These are phyloP conservation scores for Pseudevernia furfuracea DNA, from an alignment of 495 filamentous ascomycete species.

Conservation along the genomic window DNA sequence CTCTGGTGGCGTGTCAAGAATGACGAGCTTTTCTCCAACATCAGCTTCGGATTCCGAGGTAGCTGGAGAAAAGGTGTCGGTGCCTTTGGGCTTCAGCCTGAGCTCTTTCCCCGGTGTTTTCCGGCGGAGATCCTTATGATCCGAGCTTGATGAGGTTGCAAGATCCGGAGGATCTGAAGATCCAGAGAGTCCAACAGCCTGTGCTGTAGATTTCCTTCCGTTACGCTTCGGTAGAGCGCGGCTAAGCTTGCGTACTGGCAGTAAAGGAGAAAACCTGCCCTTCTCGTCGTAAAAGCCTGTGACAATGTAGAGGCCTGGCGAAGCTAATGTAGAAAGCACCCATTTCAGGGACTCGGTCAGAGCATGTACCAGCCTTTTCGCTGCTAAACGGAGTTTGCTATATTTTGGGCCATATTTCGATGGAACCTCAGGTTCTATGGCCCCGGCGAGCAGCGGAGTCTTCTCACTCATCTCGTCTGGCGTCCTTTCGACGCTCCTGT, in stretches of 20 bases:
- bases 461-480: slow-evolving; percentile 50
- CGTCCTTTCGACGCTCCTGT: slow-evolving; percentile 30
- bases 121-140: slow-evolving; percentile 23
- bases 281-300: slow-evolving; percentile 73
- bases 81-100: slow-evolving; percentile 28
- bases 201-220: slow-evolving; percentile 32
- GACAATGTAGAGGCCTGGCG: slow-evolving; percentile 72
- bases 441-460: slow-evolving; percentile 48
- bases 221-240: slow-evolving; percentile 34
- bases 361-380: slow-evolving; percentile 25
- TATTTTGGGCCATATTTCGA: slow-evolving; percentile 49
- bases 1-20: slow-evolving; percentile 20
- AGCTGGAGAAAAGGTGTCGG: slow-evolving; percentile 37
- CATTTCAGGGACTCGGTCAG: slow-evolving; percentile 30
- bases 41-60: slow-evolving; percentile 46
- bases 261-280: slow-evolving; percentile 66
- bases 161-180: slow-evolving; percentile 17
- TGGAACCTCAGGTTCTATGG: slow-evolving; percentile 27
- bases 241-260: slow-evolving; percentile 53
- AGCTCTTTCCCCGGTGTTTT: slow-evolving; percentile 20
- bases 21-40: slow-evolving; percentile 3
- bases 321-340: slow-evolving; percentile 67
- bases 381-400: slow-evolving; percentile 37
- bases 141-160: slow-evolving; percentile 6
- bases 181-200: slow-evolving; percentile 33